Conservation (phyloP, 148 eudicot genomes). For the Amaranthus hypochondriacus region DNA sequence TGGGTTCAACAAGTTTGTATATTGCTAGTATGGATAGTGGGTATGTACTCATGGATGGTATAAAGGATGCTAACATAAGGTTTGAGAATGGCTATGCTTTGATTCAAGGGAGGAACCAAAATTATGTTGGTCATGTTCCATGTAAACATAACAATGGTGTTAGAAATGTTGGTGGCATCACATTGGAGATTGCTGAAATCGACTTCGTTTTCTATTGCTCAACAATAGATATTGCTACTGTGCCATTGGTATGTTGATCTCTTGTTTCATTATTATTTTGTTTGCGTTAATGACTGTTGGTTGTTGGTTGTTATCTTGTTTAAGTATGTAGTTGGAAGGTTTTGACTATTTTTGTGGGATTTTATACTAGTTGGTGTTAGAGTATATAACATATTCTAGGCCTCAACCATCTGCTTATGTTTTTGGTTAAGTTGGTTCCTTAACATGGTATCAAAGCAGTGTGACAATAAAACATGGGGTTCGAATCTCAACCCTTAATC, state of each 20-base stretch:
- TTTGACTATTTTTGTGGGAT: no score
- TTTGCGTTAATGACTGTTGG: not conserved
- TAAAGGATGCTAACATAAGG: conserved; percentile 30
- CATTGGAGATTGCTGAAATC: conserved; percentile 30
- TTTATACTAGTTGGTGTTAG: no score
- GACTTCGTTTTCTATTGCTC: conserved; percentile 39
- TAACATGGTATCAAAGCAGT: no score
- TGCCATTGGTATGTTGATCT: conserved; percentile 33
- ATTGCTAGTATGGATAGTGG: conserved; percentile 34
- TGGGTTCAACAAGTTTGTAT: conserved; percentile 41
- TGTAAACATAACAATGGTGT: conserved; percentile 31
- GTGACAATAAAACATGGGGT: no score
- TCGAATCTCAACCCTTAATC: no score
- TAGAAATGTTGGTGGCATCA: conserved; percentile 12
- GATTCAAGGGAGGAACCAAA: conserved; percentile 14
- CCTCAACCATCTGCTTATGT: no score
- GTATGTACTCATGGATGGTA: conserved; percentile 26
- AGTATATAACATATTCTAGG: no score
- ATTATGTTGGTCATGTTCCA: conserved; percentile 26
- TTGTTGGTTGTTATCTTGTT: not conserved
- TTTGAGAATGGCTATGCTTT: conserved; percentile 20
- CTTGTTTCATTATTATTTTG: not conserved
- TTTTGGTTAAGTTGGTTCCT: no score
- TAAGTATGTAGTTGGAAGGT: not conserved
- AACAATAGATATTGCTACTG: conserved; percentile 33